Evolutionary conservation across 2,329 filamentous ascomycete species (phyloP).

Genomic region (Acarospora socialis): DNA sequence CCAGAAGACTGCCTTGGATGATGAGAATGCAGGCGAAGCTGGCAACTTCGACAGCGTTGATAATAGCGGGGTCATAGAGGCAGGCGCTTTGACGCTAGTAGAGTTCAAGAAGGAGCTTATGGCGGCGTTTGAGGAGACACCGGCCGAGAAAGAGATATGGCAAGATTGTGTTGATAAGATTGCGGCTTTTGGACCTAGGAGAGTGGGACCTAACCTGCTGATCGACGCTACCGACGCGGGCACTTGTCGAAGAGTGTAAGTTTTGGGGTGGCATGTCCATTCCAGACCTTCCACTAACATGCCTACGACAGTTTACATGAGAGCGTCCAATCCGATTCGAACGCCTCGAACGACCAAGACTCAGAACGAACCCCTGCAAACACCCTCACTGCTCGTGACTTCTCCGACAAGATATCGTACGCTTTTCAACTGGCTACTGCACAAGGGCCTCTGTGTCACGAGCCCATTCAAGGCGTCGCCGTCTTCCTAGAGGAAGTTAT

Average conservation of each 20-base stretch:
- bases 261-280: constrained; percentile 9
- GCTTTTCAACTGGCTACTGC: constrained; percentile 85
- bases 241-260: constrained; percentile 59
- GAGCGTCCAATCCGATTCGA: too few species aligned
- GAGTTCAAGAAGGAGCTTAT: constrained; percentile 67
- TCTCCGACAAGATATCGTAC: constrained; percentile 81
- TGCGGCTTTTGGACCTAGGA: constrained; percentile 73
- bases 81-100: constrained; percentile 49
- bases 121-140: constrained; percentile 52
- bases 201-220: constrained; percentile 76
- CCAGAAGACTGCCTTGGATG: constrained; percentile 26
- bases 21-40: constrained; percentile 22
- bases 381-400: constrained; percentile 47
- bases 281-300: too few species aligned
- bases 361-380: too few species aligned
- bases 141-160: constrained; percentile 64
- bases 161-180: constrained; percentile 64
- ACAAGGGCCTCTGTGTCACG: constrained; percentile 81
- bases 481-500: constrained; percentile 74
- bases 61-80: constrained; percentile 45
- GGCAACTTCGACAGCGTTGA: constrained; percentile 29
- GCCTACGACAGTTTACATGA: too few species aligned
- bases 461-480: constrained; percentile 85
- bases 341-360: constrained; percentile 19
- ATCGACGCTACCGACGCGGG: constrained; percentile 65